Percentiles rank a stretch among this genome's conserved stretches.
phyloP scores from a whole-genome alignment of 2,329 filamentous ascomycete species.

The Aspergillus pseudoterreus region DNA sequence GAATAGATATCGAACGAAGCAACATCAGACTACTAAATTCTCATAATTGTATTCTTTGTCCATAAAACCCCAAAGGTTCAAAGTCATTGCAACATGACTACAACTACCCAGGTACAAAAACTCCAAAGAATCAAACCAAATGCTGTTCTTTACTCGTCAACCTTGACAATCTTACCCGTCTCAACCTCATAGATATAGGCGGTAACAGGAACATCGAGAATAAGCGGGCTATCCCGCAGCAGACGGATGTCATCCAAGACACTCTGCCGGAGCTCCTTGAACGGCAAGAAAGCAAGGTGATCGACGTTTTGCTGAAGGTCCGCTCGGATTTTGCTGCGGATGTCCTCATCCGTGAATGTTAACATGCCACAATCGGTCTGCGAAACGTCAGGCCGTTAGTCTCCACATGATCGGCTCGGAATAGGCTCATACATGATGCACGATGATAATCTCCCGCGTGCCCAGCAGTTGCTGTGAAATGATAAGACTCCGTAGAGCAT shows the following conservation, averaged over 20 bases:
- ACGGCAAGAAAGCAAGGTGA: constrained; percentile 62
- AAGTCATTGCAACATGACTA: no score
- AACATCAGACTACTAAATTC: no score
- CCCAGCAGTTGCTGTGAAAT: constrained; percentile 77
- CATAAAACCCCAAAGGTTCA: no score
- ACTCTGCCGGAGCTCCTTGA: constrained; percentile 60
- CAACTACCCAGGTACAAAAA: no score
- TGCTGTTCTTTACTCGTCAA: neutral
- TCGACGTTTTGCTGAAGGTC: constrained; percentile 46
- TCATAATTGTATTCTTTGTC: no score
- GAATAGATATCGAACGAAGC: no score
- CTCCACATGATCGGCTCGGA: neutral
- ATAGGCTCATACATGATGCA: constrained; percentile 39
- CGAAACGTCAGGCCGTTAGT: neutral
- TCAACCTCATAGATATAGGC: constrained; percentile 79
- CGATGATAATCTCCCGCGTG: constrained; percentile 68
- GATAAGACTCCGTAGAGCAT: constrained; percentile 69
- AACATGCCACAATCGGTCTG: constrained; percentile 68
- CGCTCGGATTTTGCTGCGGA: constrained; percentile 58
- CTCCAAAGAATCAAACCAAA: no score
- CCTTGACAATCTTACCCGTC: constrained; percentile 57
- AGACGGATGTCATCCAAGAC: constrained; percentile 64
- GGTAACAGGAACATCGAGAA: constrained; percentile 61
- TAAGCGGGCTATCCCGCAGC: constrained; percentile 55
- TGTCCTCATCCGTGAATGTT: constrained; percentile 59